Evolutionary conservation across 192 early-diverging fungal species (phyloP).

Genomic region (Diversispora eburnea): DNA sequence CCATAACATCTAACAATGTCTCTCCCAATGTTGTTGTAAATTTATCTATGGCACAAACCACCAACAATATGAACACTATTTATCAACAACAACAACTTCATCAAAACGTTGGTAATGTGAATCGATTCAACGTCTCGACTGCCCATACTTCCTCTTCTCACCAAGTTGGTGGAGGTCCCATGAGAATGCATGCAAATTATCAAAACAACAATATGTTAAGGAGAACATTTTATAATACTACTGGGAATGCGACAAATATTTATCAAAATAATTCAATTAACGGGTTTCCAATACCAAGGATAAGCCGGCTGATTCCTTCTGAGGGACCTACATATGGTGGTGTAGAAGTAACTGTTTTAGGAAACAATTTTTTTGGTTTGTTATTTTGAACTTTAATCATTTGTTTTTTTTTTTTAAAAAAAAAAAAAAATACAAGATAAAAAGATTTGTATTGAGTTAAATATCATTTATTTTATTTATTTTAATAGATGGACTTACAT

Average conservation of each 20-base stretch:
- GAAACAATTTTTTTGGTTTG: constrained; percentile 70
- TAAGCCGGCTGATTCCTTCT: constrained; percentile 74
- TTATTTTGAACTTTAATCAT: not conserved
- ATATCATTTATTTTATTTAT: not conserved
- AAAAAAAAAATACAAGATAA: too few species aligned
- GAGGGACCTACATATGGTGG: constrained; percentile 88
- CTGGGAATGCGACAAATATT: constrained; percentile 27
- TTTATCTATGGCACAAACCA: constrained; percentile 12
- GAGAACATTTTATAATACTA: not conserved
- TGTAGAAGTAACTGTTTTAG: constrained; percentile 77
- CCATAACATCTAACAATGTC: not conserved
- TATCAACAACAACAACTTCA: constrained; percentile 31
- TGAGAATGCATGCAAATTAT: not conserved
- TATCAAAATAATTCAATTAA: constrained; percentile 30
- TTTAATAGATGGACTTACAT: constrained; percentile 50
- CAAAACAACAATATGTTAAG: not conserved
- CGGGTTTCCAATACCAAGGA: constrained; percentile 43
- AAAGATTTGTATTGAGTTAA: too few species aligned
- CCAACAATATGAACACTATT: not conserved
- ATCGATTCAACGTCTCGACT: constrained; percentile 22
- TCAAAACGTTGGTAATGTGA: constrained; percentile 27
- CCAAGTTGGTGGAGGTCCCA: constrained; percentile 18
- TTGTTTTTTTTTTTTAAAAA: too few species aligned
- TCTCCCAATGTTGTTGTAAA: constrained; percentile 3
- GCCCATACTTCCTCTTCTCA: constrained; percentile 5